These are phyloP conservation scores for Scedosporium aurantiacum DNA, from an alignment of 2,329 filamentous ascomycete genomes.

Conservation along the genomic window DNA sequence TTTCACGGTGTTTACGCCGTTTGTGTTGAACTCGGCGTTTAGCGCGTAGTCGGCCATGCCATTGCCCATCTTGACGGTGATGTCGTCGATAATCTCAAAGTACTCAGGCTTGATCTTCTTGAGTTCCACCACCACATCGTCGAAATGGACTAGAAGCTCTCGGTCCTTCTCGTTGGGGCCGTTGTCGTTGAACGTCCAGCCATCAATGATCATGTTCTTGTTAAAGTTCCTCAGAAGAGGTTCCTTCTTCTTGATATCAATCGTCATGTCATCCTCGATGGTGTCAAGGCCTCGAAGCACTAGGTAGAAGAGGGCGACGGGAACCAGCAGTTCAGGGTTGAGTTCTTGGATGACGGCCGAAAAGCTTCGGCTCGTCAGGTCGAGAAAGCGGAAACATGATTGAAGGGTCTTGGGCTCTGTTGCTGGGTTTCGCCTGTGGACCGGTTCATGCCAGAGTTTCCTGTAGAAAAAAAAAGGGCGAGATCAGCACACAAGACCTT, in stretches of 20 bases:
- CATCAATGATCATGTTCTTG: conserved; percentile 65
- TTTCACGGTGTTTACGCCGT: conserved; percentile 69
- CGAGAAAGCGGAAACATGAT: conserved; percentile 77
- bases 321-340: conserved; percentile 84
- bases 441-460: conserved; percentile 95
- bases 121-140: conserved; percentile 75
- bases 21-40: conserved; percentile 68
- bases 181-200: conserved; percentile 82
- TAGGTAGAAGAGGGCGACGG: conserved; percentile 86
- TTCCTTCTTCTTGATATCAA: conserved; percentile 71
- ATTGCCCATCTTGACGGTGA: conserved; percentile 89
- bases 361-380: conserved; percentile 88
- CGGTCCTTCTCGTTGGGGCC: conserved; percentile 89
- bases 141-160: conserved; percentile 84
- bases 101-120: conserved; percentile 81
- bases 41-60: conserved; percentile 95
- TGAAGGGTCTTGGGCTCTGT: conserved; percentile 65
- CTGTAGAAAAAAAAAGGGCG: conserved; percentile 30
- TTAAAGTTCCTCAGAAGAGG: conserved; percentile 77
- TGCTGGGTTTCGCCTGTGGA: conserved; percentile 67
- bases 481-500: neutral
- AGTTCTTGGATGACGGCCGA: conserved; percentile 88
- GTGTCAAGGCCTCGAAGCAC: conserved; percentile 87
- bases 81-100: conserved; percentile 78
- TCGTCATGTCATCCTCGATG: conserved; percentile 98